Percentiles rank a stretch among this genome's conserved stretches.
phyloP scores from a whole-genome alignment of 176 grass and related monocot genomes.

The Aechmea fasciata region DNA sequence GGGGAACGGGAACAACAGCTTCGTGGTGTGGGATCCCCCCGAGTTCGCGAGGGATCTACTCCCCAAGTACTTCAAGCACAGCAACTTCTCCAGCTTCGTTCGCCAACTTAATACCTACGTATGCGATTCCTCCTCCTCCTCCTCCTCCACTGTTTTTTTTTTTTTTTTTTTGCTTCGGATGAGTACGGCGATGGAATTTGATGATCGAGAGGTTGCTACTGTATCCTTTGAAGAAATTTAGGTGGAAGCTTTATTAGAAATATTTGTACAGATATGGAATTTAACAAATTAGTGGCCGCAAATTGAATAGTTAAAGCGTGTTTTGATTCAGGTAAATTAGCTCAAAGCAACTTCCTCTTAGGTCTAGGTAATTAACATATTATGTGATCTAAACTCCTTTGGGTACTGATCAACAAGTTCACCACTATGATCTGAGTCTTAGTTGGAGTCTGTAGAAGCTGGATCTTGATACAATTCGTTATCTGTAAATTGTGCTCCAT shows the following conservation, averaged over 20 bases:
- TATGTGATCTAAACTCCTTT: too few species aligned
- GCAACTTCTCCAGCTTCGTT: conserved; percentile 89
- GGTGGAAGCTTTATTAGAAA: too few species aligned
- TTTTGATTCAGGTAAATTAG: too few species aligned
- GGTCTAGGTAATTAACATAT: too few species aligned
- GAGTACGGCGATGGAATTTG: background rate
- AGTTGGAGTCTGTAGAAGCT: too few species aligned
- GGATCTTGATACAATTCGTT: background rate
- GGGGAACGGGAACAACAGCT: conserved; percentile 75
- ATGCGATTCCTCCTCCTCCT: background rate
- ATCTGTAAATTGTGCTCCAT: background rate
- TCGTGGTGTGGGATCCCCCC: conserved; percentile 80
- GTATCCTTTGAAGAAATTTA: too few species aligned
- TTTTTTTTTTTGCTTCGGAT: background rate
- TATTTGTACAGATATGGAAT: too few species aligned
- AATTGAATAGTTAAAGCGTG: too few species aligned
- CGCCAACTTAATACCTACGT: conserved; percentile 92
- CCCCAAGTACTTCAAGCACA: conserved; percentile 95
- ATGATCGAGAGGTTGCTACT: background rate
- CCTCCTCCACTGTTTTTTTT: background rate
- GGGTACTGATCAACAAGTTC: too few species aligned
- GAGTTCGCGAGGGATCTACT: conserved; percentile 89
- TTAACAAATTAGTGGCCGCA: too few species aligned
- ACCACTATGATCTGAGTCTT: too few species aligned
- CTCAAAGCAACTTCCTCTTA: too few species aligned